phyloP scores from a whole-genome alignment of 2,329 filamentous ascomycete species.

The Graphilbum fragrans region DNA sequence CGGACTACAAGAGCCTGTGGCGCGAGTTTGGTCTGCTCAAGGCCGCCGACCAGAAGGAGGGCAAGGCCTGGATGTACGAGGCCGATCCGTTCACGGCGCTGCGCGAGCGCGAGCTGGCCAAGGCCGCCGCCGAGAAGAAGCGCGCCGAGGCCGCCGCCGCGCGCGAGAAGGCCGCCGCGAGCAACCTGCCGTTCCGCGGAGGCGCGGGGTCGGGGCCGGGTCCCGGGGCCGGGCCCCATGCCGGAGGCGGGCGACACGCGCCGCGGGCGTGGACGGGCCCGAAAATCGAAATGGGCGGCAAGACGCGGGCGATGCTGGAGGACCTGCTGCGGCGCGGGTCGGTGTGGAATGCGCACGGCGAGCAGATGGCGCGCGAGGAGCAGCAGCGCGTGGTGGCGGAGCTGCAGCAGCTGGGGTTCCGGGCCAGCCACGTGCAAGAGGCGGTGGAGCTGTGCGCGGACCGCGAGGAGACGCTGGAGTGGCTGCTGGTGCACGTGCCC shows the following conservation, averaged over 20 bases:
- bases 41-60: slow-evolving; percentile 64
- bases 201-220: background rate
- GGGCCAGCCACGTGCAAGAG: slow-evolving; percentile 80
- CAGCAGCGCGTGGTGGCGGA: slow-evolving; percentile 56
- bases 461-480: slow-evolving; percentile 84
- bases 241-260: no score
- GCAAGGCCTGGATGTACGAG: slow-evolving; percentile 84
- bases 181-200: slow-evolving; percentile 18
- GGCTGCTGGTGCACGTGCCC: slow-evolving; percentile 91
- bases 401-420: slow-evolving; percentile 69
- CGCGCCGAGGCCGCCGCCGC: slow-evolving; percentile 48
- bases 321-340: slow-evolving; percentile 63
- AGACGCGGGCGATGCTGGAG: slow-evolving; percentile 69
- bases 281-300: slow-evolving; percentile 85
- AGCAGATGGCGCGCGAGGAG: slow-evolving; percentile 48
- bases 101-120: slow-evolving; percentile 68
- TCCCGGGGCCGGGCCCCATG: background rate
- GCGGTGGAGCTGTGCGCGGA: slow-evolving; percentile 81
- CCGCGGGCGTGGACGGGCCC: slow-evolving; percentile 63
- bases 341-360: slow-evolving; percentile 74
- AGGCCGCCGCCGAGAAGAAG: slow-evolving; percentile 66
- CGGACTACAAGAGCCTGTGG: slow-evolving; percentile 82
- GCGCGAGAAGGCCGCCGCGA: slow-evolving; percentile 49
- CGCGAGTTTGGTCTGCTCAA: slow-evolving; percentile 82
- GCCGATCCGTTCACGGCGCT: slow-evolving; percentile 82